Evolutionary conservation across 306 rosid genomes (phyloP), one percentile per base, ranked within the genome.

Genomic region (Benincasa hispida): DNA sequence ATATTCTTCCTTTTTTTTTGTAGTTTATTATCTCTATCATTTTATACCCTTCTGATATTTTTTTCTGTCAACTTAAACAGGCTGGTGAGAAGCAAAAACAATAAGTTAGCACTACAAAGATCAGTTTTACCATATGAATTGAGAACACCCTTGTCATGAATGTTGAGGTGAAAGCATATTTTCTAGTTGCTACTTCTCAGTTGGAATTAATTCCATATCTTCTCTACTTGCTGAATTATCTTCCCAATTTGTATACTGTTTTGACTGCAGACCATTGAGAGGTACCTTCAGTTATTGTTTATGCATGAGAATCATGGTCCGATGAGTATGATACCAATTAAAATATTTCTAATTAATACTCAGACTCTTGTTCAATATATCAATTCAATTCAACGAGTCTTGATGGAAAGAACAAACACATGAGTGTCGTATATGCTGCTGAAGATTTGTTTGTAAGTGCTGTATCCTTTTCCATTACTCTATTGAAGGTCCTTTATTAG

Each of bases 51-150:
- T 54, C 77, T 19, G 78, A 75, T 57, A 32, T 51, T 75, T 76
- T 78, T n/a, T 74, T 80, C 79, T 87, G 27, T 45, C 79, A 75
- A 72, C 77, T 48, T 3, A 69, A 83, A 74, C 78, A 74, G 78
- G 78, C 78, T 74, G 78, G 65, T 32, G 51, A 30, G 79, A 63
- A 67, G 24, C 53, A 35, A 35, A 62, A 13, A 62, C 18, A 37
- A 78, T 72, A 72, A 72, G 72, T 45, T 30, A 27, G 27, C 59
- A 7, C 41, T 25, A 4, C 25, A 24, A 47, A 28, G 59, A 72
- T 72, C 10, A 72, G n/a, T 17, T 69, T 56, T 42, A 69, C 56
- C 75, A 45, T 69, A 69, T 22, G 37, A 69, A 5, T 69, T 42
- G 39, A 48, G 35, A 72, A 8, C 58, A 27, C 30, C 32, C 76